Conservation (phyloP, 345 rosid genomes). For the Atalantia buxifolia region DNA sequence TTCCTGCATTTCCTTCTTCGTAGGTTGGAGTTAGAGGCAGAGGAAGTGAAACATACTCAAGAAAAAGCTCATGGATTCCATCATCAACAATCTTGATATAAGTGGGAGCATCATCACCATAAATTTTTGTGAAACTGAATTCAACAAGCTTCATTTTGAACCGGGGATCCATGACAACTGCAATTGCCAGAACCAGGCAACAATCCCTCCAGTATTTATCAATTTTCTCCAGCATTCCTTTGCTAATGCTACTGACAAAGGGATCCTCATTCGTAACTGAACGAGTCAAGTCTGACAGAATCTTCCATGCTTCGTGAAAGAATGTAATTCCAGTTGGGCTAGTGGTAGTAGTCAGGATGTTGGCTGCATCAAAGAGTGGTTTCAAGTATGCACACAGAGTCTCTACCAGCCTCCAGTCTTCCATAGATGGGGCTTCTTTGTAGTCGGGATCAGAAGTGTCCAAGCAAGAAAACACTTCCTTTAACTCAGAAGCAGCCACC, state of each 20-base stretch:
- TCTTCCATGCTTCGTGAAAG: constrained; percentile 90
- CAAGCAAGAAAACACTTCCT: constrained; percentile 87
- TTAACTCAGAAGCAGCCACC: constrained; percentile 74
- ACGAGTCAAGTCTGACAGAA: constrained; percentile 67
- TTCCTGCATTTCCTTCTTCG: constrained; percentile 42
- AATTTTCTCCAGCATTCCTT: constrained; percentile 63
- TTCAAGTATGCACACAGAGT: constrained; percentile 62
- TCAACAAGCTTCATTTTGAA: constrained; percentile 95
- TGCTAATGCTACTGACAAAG: constrained; percentile 41
- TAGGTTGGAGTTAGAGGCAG: constrained; percentile 60
- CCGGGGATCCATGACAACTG: constrained; percentile 96
- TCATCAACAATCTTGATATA: constrained; percentile 72
- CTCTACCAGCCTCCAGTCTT: constrained; percentile 75
- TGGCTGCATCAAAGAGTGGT: constrained; percentile 73
- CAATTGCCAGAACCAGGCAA: constrained; percentile 78
- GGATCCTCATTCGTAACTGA: constrained; percentile 57
- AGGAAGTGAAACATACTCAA: constrained; percentile 71
- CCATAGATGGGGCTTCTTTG: constrained; percentile 65
- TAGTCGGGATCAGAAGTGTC: constrained; percentile 80
- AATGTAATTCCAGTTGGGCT: constrained; percentile 55
- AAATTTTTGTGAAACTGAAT: constrained; percentile 85
- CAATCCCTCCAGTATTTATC: constrained; percentile 75
- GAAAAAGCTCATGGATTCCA: constrained; percentile 79
- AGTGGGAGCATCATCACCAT: constrained; percentile 65
- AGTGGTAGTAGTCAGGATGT: constrained; percentile 41